Conservation (phyloP, 1,284 basidiomycete genomes). For the Anthracocystis walkeri region DNA sequence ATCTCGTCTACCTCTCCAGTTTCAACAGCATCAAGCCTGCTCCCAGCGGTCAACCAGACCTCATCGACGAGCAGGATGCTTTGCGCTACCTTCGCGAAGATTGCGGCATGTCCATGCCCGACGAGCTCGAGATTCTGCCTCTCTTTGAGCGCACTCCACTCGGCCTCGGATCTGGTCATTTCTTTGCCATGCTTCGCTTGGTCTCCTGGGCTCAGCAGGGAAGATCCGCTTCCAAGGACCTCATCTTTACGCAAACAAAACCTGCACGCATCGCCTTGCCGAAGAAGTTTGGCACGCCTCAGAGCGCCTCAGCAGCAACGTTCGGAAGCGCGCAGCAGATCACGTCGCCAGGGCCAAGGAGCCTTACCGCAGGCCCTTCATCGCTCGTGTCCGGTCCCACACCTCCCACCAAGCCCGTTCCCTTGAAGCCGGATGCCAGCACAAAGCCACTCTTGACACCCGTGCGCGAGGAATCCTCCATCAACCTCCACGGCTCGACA, state of each 20-base stretch:
- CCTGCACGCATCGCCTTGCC: conserved; percentile 45
- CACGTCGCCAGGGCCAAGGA: conserved; percentile 37
- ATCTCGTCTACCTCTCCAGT: conserved; percentile 58
- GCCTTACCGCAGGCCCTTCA: conserved; percentile 31
- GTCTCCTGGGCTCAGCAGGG: conserved; percentile 67
- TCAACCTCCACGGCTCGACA: conserved; percentile 11
- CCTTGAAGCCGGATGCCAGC: conserved; percentile 39
- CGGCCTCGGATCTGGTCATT: conserved; percentile 64
- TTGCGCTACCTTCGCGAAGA: conserved; percentile 64
- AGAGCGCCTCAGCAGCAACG: conserved; percentile 40
- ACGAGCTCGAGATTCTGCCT: conserved; percentile 68
- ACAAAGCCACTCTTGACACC: conserved; percentile 49
- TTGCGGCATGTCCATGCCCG: conserved; percentile 59
- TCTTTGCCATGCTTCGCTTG: conserved; percentile 67
- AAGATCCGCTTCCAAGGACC: conserved; percentile 38
- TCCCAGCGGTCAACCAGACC: conserved; percentile 59
- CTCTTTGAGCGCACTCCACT: conserved; percentile 66
- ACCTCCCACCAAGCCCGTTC: conserved; percentile 20
- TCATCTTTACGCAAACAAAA: conserved; percentile 65
- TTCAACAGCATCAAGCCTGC: conserved; percentile 60
- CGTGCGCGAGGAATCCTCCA: conserved; percentile 36
- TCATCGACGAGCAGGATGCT: conserved; percentile 66
- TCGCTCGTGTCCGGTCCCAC: conserved; percentile 13
- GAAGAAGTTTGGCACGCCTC: conserved; percentile 31
- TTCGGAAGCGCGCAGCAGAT: conserved; percentile 38